These are phyloP conservation scores for Setaria viridis DNA, from an alignment of 202 grass and related monocot genomes.

Conservation along the genomic window DNA sequence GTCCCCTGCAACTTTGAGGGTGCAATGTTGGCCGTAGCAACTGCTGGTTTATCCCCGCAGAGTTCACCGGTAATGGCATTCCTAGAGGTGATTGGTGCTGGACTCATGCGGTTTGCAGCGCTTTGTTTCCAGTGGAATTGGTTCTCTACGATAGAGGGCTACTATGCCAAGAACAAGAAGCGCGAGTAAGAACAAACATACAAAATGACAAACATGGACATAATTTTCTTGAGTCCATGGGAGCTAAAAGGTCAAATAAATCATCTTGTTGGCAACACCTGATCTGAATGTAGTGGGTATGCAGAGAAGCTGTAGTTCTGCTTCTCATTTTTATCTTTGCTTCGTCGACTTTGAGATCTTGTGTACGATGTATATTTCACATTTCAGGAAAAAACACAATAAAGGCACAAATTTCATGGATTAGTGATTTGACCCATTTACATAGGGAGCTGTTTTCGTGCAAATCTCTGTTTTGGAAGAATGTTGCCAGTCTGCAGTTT, in stretches of 20 bases:
- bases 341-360: not conserved
- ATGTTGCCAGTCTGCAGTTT: not conserved
- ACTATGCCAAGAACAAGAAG: constrained; percentile 66
- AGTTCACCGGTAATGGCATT: constrained; percentile 70
- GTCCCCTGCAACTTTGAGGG: constrained; percentile 90
- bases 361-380: constrained; percentile 23
- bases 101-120: constrained; percentile 75
- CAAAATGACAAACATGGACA: not conserved
- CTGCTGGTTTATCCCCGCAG: constrained; percentile 84
- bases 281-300: constrained; percentile 20
- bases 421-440: constrained; percentile 6
- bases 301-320: not conserved
- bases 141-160: constrained; percentile 76
- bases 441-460: not conserved
- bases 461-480: not conserved
- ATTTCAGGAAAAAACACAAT: not conserved
- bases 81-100: constrained; percentile 66
- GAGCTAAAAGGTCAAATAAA: constrained; percentile 29
- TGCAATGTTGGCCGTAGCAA: constrained; percentile 77
- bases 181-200: constrained; percentile 24
- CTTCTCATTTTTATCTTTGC: not conserved
- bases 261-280: not conserved
- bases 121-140: constrained; percentile 86
- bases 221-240: constrained; percentile 4
- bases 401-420: not conserved